Conservation (phyloP, 441 rosid species). For the Croton laevigatus region DNA sequence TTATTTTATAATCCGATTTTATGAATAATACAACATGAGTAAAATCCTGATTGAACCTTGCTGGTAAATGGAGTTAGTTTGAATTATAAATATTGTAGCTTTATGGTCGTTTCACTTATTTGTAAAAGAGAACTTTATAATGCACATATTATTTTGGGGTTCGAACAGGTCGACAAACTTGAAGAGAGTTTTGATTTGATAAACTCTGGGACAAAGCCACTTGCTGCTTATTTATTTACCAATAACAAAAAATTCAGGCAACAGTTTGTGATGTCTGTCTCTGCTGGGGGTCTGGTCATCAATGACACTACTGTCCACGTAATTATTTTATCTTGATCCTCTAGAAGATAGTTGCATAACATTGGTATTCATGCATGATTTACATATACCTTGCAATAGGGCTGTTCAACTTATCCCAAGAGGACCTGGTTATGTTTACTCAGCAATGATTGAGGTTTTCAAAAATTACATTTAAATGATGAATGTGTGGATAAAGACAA, state of each 20-base stretch:
- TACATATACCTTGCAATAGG: background rate
- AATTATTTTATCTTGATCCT: slow-evolving; percentile 14
- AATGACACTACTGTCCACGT: slow-evolving; percentile 86
- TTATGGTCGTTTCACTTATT: background rate
- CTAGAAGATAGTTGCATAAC: slow-evolving; percentile 14
- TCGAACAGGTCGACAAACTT: slow-evolving; percentile 30
- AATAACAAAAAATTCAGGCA: slow-evolving; percentile 57
- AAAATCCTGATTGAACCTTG: background rate
- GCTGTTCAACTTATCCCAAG: too few species aligned
- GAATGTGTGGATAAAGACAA: too few species aligned
- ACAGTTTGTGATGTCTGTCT: slow-evolving; percentile 55
- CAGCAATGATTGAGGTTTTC: too few species aligned
- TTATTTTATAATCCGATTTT: too few species aligned
- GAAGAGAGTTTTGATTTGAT: slow-evolving; percentile 36
- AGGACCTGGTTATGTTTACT: too few species aligned
- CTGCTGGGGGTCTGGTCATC: slow-evolving; percentile 75
- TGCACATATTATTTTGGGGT: background rate
- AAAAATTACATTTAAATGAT: too few species aligned
- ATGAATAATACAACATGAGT: too few species aligned
- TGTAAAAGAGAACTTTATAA: background rate
- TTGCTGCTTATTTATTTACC: slow-evolving; percentile 86
- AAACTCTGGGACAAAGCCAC: slow-evolving; percentile 61
- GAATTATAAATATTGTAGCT: background rate
- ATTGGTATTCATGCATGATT: slow-evolving; percentile 15
- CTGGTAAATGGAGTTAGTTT: background rate